Evolutionary conservation across 805 yeast species (phyloP).

Genomic region (Kodamaea kaohsiungensis): DNA sequence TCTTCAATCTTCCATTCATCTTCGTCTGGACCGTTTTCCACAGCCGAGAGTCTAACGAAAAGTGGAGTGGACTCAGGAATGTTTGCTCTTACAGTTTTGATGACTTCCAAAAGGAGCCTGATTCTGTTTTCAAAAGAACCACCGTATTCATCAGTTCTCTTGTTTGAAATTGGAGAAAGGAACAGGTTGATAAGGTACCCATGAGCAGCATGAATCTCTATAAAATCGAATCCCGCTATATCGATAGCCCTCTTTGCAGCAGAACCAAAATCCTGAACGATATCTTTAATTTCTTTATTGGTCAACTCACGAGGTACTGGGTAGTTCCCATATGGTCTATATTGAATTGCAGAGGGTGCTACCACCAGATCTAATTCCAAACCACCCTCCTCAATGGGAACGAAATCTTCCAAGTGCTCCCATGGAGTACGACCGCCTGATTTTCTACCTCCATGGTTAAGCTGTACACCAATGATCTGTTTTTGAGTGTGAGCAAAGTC

Average conservation of each 20-base stretch:
- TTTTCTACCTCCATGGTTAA: constrained; percentile 59
- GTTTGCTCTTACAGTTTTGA: constrained; percentile 40
- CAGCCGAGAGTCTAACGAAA: constrained; percentile 48
- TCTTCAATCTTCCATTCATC: constrained; percentile 48
- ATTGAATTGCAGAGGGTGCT: constrained; percentile 46
- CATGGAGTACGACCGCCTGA: constrained; percentile 31
- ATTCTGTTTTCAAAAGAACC: constrained; percentile 45
- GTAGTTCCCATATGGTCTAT: constrained; percentile 27
- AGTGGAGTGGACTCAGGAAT: constrained; percentile 45
- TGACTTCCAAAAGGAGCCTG: constrained; percentile 43
- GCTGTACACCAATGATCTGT: constrained; percentile 50
- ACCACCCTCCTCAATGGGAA: constrained; percentile 38
- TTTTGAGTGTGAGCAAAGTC: constrained; percentile 49
- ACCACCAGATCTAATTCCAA: constrained; percentile 41
- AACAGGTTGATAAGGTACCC: constrained; percentile 45
- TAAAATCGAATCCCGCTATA: constrained; percentile 41
- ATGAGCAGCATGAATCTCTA: constrained; percentile 45
- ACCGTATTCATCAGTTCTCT: constrained; percentile 35
- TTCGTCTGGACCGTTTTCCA: constrained; percentile 39
- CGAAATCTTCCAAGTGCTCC: constrained; percentile 29
- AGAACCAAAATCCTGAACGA: constrained; percentile 42
- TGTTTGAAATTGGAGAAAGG: constrained; percentile 42
- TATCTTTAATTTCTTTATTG: constrained; percentile 36
- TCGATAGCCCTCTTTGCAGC: constrained; percentile 50
- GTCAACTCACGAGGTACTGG: constrained; percentile 45